Percentiles rank a stretch among this genome's conserved stretches.
Evolutionary conservation across 257 asterid genomes (phyloP).

Genomic region (Nyctanthes arbortristis): DNA sequence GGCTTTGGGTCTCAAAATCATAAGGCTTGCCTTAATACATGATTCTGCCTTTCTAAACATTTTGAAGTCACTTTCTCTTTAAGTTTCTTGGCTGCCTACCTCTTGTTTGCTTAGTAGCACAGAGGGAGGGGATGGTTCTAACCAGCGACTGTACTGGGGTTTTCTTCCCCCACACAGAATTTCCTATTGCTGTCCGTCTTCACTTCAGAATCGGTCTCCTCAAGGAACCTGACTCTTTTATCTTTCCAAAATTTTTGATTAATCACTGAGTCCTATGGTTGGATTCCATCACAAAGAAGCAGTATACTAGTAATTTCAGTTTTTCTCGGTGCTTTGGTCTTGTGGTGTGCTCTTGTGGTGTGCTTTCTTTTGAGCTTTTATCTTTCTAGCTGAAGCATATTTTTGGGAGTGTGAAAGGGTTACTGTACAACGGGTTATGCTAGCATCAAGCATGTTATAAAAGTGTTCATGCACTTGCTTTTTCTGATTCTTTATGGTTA

Average conservation of each 20-base stretch:
- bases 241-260: too few species aligned
- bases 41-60: too few species aligned
- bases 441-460: neutral
- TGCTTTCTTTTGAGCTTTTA: neutral
- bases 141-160: too few species aligned
- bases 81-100: neutral
- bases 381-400: neutral
- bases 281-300: too few species aligned
- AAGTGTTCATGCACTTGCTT: neutral
- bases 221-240: too few species aligned
- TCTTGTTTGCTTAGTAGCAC: neutral
- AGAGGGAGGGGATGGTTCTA: neutral
- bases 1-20: too few species aligned
- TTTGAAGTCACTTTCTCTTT: neutral
- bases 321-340: neutral
- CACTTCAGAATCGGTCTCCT: too few species aligned
- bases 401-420: neutral
- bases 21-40: too few species aligned
- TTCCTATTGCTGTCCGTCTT: too few species aligned
- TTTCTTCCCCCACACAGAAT: too few species aligned
- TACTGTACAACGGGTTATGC: neutral
- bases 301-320: too few species aligned
- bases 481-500: neutral
- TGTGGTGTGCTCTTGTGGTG: neutral
- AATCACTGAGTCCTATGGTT: too few species aligned